Base-by-base conservation (phyloP, 2,329 filamentous ascomycete species). In the Ophiocordyceps unilateralis region DNA sequence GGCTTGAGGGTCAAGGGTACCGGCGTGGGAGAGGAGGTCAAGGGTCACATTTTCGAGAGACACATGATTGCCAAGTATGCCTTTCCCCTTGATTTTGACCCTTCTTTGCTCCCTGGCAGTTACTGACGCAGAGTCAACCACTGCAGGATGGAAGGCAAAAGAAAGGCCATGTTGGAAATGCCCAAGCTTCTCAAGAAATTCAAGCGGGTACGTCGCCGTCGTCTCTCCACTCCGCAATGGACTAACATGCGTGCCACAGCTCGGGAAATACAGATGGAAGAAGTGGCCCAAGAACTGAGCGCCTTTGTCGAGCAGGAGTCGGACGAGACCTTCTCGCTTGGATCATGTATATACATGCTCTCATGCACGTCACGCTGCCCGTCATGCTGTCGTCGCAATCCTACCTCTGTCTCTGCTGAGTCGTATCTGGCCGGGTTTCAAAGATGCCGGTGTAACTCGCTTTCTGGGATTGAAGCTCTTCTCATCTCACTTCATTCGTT, bases 91-190 rank as follows among this genome's bases (percentile, higher is more conserved):
- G 5, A 9, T 38, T 12, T 17, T 17, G 7, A 6, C 37, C 37
- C 10, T 37, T 20, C 5, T 37, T 20, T 20, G 15, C 34, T 11
- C 6, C 9, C 37, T 39, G 21, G 17, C 21, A 15, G 2, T 12
- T 41, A 46, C 46, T 52, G 44, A 51, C 49, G 23, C 6, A 26
- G 23, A 6, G 23, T 11, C 5, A 26, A 26, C 11, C n/a, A 12
- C 1, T 1, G 11, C 56, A 83, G 81, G 63, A 74, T 96, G 73
- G 86, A 94, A 61, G 78, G 83, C 67, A 79, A 87, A 65, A 83
- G 82, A 72, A 75, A 84, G 62, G 91, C 91, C 46, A 95, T 96
- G 85, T 63, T 93, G 67, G 79, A 81, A 46, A 98, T 98, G 91
- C 87, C 89, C 49, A 77, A 81, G 56, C 75, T 96, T 67, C 84